Evolutionary conservation across 1,139 yeast genomes (phyloP).

Genomic region (Pichia sp.): DNA sequence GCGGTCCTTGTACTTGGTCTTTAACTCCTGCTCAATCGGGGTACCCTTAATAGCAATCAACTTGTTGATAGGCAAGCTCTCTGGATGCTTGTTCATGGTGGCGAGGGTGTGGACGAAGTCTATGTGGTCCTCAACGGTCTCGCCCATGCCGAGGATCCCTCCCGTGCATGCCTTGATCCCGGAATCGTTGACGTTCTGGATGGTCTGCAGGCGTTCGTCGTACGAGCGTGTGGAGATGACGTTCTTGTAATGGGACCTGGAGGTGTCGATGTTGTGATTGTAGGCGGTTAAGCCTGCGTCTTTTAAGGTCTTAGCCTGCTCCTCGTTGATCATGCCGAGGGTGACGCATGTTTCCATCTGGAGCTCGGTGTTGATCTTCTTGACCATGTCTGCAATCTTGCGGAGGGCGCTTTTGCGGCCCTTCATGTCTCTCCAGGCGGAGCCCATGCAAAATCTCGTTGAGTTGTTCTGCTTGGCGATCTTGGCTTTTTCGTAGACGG

Average conservation of each 20-base stretch:
- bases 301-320: conserved; percentile 55
- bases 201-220: conserved; percentile 67
- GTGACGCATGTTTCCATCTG: conserved; percentile 79
- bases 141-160: conserved; percentile 77
- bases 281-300: conserved; percentile 77
- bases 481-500: conserved; percentile 58
- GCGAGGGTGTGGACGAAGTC: conserved; percentile 65
- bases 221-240: conserved; percentile 66
- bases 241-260: conserved; percentile 69
- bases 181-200: conserved; percentile 57
- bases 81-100: conserved; percentile 68
- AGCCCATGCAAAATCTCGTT: conserved; percentile 81
- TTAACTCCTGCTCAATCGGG: conserved; percentile 58
- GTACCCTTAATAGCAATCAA: conserved; percentile 79
- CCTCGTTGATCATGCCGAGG: conserved; percentile 65
- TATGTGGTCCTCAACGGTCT: conserved; percentile 65
- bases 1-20: conserved; percentile 39
- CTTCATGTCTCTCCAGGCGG: conserved; percentile 84
- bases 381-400: conserved; percentile 62
- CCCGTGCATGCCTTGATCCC: conserved; percentile 77
- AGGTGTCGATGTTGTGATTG: conserved; percentile 77
- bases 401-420: conserved; percentile 69
- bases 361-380: conserved; percentile 52
- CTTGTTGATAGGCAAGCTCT: conserved; percentile 75
- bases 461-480: conserved; percentile 67